These are phyloP conservation scores for Lachancea quebecensis DNA, from an alignment of 805 yeast genomes.

Conservation along the genomic window DNA sequence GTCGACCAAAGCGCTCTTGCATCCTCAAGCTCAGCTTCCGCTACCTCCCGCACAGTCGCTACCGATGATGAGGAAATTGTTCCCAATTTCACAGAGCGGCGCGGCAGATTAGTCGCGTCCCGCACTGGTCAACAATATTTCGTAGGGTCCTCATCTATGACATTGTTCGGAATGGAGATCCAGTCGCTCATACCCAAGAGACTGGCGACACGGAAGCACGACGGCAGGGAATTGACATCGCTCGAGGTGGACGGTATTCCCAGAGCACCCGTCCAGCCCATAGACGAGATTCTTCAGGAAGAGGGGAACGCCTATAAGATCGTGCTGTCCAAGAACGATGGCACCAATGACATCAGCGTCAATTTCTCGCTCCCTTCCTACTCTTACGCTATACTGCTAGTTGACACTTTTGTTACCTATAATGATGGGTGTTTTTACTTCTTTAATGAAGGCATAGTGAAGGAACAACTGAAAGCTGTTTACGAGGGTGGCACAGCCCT, in stretches of 20 bases:
- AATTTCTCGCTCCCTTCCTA: constrained; percentile 71
- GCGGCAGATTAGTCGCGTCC: constrained; percentile 65
- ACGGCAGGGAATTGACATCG: constrained; percentile 3
- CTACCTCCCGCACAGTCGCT: too few species aligned
- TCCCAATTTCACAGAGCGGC: constrained; percentile 63
- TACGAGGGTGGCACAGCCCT: constrained; percentile 42
- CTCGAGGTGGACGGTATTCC: background rate
- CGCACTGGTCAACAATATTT: constrained; percentile 70
- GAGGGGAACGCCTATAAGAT: constrained; percentile 74
- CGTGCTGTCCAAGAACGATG: constrained; percentile 55
- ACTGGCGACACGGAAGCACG: constrained; percentile 15
- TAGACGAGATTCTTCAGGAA: constrained; percentile 58
- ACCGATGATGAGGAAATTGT: constrained; percentile 44
- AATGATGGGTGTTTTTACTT: constrained; percentile 82
- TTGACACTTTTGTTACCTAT: constrained; percentile 69
- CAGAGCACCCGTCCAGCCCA: background rate
- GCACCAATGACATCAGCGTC: constrained; percentile 40
- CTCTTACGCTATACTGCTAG: constrained; percentile 65
- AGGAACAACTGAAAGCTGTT: constrained; percentile 54
- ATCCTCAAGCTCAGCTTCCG: background rate
- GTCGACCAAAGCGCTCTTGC: constrained; percentile 1
- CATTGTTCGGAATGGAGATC: constrained; percentile 70
- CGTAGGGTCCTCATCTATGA: constrained; percentile 80
- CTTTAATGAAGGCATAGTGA: constrained; percentile 74
- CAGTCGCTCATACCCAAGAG: constrained; percentile 51